Base-by-base conservation (phyloP, 2,329 filamentous ascomycete species). In the Fusarium brevicatenulatum region DNA sequence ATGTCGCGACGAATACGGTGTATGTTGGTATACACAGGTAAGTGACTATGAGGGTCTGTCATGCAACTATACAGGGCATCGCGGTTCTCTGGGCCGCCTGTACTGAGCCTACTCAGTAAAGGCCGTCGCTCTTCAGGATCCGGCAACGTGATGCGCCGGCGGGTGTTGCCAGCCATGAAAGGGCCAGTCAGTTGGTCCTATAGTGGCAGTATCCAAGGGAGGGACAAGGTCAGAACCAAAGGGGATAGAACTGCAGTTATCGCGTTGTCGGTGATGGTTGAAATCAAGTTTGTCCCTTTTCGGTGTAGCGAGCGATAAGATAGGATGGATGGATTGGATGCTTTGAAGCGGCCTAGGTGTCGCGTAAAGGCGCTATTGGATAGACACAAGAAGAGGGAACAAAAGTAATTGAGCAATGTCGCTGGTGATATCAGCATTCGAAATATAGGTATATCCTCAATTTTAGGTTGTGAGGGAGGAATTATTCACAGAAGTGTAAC, bases 1-100 rank as follows among this genome's bases (percentile, higher is more conserved):
- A 92, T 88, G 80, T 92, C 90, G 79, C 89, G 86, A 40, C 89
- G 86, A 79, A 92, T 90, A 68, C 91, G 87, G 80, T 95, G 93
- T 76, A 95, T 94, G 72, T 91, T 95, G 55, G 89, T 92, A 82
- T 95, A 95, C 19, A 95, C 91, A 43, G 92, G 91, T 74, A 95
- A 82, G 71, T 89, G 85, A 25, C 85, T 85, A 81, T 92, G 90
- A 36, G 88, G 85, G 76, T 91, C 89, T 21, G 87, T 80, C 73
- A 83, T 82, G 80, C 87, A 89, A 77, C 87, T 86, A 79, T 85
- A 89, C 58, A 89, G 81, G 54, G 76, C 75, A 52, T 81, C 81
- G 30, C 74, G 53, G 34, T 70, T 78, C 67, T 79, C 78, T 23
- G 70, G 64, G 8, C 53, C 67, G 58, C 79, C 77, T n/a, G 78